Evolutionary conservation across 495 filamentous ascomycete species (phyloP), one percentile per base, ranked within the genome.

Genomic region (Hyaloscypha bicolor): DNA sequence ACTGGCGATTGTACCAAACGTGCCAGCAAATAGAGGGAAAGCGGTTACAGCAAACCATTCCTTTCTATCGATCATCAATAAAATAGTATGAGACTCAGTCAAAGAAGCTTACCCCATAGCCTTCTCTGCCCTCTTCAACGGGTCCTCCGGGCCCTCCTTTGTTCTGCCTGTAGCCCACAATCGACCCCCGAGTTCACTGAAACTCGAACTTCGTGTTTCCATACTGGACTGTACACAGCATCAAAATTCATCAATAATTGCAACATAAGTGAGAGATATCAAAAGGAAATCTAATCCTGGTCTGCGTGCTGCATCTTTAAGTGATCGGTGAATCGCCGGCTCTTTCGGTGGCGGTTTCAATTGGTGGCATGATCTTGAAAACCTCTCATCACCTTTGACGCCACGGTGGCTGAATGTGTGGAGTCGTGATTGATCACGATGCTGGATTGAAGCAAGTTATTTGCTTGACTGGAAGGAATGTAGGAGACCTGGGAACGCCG

Each of bases 21-120:
- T 94, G 52, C 90, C 92, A 56, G 93, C 91, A 33, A 93, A 80
- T 71, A 96, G 83, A 31, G 92, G 93, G 69, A 91, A 91, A 16
- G 86, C 90, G 0, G 91, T 90, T 4, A 60, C 51, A 12, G 64
- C 64, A 61, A 66, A 66, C 64, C 64, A 66, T 64, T 64, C 62
- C 37, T 33, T 31, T 12, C 59, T 61, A 29, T 31, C n/a, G 2
- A 29, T 45, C 42, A 1, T 53, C 6, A 51, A 45, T 30, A 64
- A 16, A 32, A 37, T 6, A 22, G 3, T 42, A 4, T 1, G 42
- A 9, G 2, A 39, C 32, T 42, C 2, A 33, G 9, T 0, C 4
- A 6, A 8, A 37, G 6, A 33, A 31, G 30, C 62, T 42, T 64
- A 45, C 62, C 62, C 62, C 16, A 39, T 12, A 64, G 51, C 62